Percentiles rank a stretch among this genome's conserved stretches.
Evolutionary conservation across 805 yeast genomes (phyloP).

Genomic region (Cyberlindnera petersonii): DNA sequence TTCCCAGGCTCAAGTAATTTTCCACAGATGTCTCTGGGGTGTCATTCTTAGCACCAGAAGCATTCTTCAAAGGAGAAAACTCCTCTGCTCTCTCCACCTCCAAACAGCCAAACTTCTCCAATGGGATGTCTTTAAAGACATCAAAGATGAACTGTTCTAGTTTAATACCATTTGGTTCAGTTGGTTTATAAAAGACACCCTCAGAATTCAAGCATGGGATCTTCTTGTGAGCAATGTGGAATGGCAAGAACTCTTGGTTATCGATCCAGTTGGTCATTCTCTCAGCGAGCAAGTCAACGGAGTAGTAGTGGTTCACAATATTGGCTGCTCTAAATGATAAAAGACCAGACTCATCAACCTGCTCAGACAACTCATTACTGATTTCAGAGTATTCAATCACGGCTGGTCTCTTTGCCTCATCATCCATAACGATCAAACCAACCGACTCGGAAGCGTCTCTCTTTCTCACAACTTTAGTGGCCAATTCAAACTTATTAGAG

Average conservation of each 20-base stretch:
- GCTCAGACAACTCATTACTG: constrained; percentile 64
- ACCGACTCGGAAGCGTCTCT: constrained; percentile 84
- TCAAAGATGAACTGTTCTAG: constrained; percentile 97
- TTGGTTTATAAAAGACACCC: constrained; percentile 54
- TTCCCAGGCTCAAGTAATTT: constrained; percentile 62
- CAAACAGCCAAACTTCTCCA: constrained; percentile 77
- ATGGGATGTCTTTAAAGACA: constrained; percentile 75
- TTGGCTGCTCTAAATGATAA: constrained; percentile 88
- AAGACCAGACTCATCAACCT: constrained; percentile 53
- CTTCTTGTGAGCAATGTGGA: constrained; percentile 91
- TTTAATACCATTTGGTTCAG: constrained; percentile 83
- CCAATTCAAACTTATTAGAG: constrained; percentile 59
- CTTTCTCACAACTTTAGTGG: constrained; percentile 94
- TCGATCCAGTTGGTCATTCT: constrained; percentile 68
- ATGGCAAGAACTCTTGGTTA: constrained; percentile 70
- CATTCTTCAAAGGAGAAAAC: constrained; percentile 93
- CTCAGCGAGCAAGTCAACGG: constrained; percentile 62
- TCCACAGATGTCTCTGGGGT: constrained; percentile 77
- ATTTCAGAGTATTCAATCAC: constrained; percentile 96
- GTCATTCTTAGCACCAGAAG: constrained; percentile 75
- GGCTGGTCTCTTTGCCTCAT: constrained; percentile 56
- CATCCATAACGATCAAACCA: constrained; percentile 80
- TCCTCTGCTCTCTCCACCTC: constrained; percentile 86
- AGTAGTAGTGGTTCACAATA: constrained; percentile 94
- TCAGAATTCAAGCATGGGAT: constrained; percentile 54